These are phyloP conservation scores for Paraleonurus japonicus DNA, from an alignment of 257 asterid species.

Conservation along the genomic window DNA sequence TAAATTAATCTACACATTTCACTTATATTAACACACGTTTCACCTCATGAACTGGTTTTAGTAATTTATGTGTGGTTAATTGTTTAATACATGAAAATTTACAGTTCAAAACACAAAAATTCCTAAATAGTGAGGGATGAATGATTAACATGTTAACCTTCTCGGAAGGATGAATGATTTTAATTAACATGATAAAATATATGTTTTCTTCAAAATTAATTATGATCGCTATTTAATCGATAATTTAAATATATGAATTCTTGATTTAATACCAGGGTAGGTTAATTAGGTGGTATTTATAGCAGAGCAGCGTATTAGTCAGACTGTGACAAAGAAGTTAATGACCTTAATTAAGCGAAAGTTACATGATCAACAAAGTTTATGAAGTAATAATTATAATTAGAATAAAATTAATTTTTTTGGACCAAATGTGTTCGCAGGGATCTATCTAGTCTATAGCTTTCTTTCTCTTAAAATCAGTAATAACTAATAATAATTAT, in stretches of 20 bases:
- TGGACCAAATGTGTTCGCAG: slow-evolving; percentile 14
- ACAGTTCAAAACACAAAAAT: not conserved
- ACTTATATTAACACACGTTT: too few relatives aligned
- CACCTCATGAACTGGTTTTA: too few relatives aligned
- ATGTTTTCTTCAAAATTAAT: too few relatives aligned
- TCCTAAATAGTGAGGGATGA: not conserved
- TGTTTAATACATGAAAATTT: not conserved
- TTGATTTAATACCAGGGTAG: slow-evolving; percentile 13
- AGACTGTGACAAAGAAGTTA: slow-evolving; percentile 25
- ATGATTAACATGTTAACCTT: too few relatives aligned
- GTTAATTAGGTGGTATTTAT: slow-evolving; percentile 23
- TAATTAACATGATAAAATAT: too few relatives aligned
- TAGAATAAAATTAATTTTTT: slow-evolving; percentile 7
- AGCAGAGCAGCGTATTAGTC: slow-evolving; percentile 14
- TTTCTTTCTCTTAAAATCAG: not conserved
- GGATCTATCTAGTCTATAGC: slow-evolving; percentile 9
- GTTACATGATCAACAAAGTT: slow-evolving; percentile 7
- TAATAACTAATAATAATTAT: too few relatives aligned
- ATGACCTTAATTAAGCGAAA: slow-evolving; percentile 20
- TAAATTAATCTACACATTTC: too few relatives aligned
- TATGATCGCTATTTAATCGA: not conserved
- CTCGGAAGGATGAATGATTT: too few relatives aligned
- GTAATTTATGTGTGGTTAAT: not conserved
- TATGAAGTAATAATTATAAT: slow-evolving; percentile 5
- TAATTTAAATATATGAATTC: not conserved